These are phyloP conservation scores for Sporopachydermia cereana DNA, from an alignment of 1,139 yeast genomes.

Conservation along the genomic window DNA sequence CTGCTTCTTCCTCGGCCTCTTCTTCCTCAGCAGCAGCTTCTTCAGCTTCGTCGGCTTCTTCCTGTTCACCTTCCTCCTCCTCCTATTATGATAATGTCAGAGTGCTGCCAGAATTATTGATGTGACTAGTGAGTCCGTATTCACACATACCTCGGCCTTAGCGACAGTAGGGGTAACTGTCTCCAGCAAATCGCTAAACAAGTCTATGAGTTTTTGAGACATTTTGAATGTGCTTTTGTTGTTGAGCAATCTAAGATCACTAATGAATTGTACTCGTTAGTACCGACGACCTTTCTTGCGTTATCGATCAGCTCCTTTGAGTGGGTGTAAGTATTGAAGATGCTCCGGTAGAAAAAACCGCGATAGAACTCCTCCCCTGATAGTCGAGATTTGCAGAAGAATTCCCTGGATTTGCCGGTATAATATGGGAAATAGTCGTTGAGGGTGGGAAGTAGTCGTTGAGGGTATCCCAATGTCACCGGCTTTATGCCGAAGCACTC, in stretches of 20 bases:
- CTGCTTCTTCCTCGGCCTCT: slow-evolving; percentile 26
- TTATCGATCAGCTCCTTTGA: too few relatives aligned
- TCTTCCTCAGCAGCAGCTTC: slow-evolving; percentile 18
- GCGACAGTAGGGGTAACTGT: slow-evolving; percentile 72
- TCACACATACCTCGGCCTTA: slow-evolving; percentile 55
- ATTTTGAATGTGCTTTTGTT: neutral
- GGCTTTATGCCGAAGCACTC: too few relatives aligned
- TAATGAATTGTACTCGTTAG: neutral
- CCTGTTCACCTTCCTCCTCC: slow-evolving; percentile 16
- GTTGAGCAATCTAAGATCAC: slow-evolving; percentile 1
- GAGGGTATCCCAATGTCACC: too few relatives aligned
- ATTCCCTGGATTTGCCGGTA: too few relatives aligned
- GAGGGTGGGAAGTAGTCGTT: too few relatives aligned
- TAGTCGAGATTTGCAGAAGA: too few relatives aligned
- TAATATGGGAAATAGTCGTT: too few relatives aligned
- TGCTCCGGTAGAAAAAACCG: too few relatives aligned
- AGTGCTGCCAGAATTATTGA: neutral
- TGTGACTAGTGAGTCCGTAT: too few relatives aligned
- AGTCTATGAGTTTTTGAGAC: slow-evolving; percentile 6
- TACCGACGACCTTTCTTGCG: too few relatives aligned
- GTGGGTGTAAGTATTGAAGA: too few relatives aligned
- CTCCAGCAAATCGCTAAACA: slow-evolving; percentile 59
- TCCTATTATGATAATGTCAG: neutral
- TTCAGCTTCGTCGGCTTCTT: slow-evolving; percentile 21
- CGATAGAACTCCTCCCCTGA: too few relatives aligned